Conservation (phyloP, 1,284 basidiomycete species). For the Rhodotorula sp. region DNA sequence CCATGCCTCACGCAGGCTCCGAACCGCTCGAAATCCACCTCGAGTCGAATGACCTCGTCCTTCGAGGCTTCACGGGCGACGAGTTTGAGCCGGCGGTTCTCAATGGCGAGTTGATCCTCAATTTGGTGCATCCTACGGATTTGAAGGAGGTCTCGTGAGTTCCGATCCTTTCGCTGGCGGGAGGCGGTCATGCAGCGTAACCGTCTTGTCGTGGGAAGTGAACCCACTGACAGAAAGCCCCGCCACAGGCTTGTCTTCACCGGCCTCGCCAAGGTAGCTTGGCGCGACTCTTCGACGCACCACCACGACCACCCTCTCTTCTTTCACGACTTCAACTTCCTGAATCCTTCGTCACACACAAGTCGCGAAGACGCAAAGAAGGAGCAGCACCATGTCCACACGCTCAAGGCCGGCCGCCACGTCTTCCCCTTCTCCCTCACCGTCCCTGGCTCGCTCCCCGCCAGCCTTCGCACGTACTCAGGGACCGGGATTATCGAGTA, state of each 20-base stretch:
- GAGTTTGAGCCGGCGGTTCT: slow-evolving; percentile 70
- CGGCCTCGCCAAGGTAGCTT: slow-evolving; percentile 58
- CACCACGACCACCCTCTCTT: slow-evolving; percentile 41
- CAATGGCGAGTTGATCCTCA: slow-evolving; percentile 69
- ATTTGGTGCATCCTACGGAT: slow-evolving; percentile 73
- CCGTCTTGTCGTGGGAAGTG: too few species aligned
- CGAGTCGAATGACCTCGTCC: slow-evolving; percentile 64
- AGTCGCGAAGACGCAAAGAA: slow-evolving; percentile 50
- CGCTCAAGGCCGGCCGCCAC: slow-evolving; percentile 79
- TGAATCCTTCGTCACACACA: slow-evolving; percentile 40
- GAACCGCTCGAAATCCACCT: slow-evolving; percentile 66
- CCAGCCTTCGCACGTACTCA: slow-evolving; percentile 63
- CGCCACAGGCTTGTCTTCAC: slow-evolving; percentile 69
- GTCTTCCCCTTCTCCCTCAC: slow-evolving; percentile 85
- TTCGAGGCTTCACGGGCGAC: slow-evolving; percentile 77
- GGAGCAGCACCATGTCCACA: slow-evolving; percentile 71
- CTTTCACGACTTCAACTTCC: slow-evolving; percentile 39
- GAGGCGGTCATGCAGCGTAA: too few species aligned
- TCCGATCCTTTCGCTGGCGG: neutral
- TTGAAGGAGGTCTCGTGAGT: slow-evolving; percentile 68
- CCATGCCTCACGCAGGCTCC: slow-evolving; percentile 15
- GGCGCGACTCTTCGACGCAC: slow-evolving; percentile 38
- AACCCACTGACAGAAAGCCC: too few species aligned
- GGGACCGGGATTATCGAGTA: slow-evolving; percentile 68
- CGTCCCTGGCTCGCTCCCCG: slow-evolving; percentile 77